phyloP scores from a whole-genome alignment of 441 rosid genomes.

The Geranium incanum region DNA sequence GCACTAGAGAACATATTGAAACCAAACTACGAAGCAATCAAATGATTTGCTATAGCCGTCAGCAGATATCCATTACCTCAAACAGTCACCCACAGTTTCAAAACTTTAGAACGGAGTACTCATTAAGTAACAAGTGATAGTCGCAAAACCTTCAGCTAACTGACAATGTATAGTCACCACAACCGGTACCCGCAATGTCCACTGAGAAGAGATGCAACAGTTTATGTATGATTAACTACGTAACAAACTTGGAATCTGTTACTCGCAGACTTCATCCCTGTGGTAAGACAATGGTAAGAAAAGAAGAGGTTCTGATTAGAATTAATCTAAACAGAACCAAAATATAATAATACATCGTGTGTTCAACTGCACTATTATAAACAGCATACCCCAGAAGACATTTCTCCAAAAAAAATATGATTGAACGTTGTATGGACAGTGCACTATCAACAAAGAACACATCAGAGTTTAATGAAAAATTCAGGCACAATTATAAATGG shows the following conservation, averaged over 20 bases:
- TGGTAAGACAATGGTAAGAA: conserved; percentile 15
- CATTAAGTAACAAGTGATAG: conserved; percentile 31
- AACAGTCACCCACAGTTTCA: conserved; percentile 37
- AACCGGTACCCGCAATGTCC: conserved; percentile 34
- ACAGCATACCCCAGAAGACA: conserved; percentile 36
- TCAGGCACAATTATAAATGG: background rate
- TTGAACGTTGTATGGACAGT: conserved; percentile 37
- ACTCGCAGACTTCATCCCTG: conserved; percentile 59
- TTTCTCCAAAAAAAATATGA: conserved; percentile 25
- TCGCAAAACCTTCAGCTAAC: conserved; percentile 24
- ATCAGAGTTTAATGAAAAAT: conserved; percentile 10
- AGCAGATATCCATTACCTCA: conserved; percentile 30
- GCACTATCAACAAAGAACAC: conserved; percentile 28
- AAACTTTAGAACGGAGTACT: conserved; percentile 29
- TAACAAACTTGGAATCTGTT: conserved; percentile 34
- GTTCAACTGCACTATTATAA: background rate
- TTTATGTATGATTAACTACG: conserved; percentile 36
- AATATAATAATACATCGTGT: background rate
- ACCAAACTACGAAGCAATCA: conserved; percentile 23
- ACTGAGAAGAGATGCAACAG: conserved; percentile 26
- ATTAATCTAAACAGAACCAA: conserved; percentile 6
- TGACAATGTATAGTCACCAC: conserved; percentile 24
- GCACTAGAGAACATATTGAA: conserved; percentile 37
- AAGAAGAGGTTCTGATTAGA: conserved; percentile 17
- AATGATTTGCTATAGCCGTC: conserved; percentile 25